A percentile compares a stretch with the other conserved stretches of the same genome.
These are phyloP conservation scores for Pleurotus sapidus DNA, from an alignment of 768 basidiomycete species.

Conservation along the genomic window DNA sequence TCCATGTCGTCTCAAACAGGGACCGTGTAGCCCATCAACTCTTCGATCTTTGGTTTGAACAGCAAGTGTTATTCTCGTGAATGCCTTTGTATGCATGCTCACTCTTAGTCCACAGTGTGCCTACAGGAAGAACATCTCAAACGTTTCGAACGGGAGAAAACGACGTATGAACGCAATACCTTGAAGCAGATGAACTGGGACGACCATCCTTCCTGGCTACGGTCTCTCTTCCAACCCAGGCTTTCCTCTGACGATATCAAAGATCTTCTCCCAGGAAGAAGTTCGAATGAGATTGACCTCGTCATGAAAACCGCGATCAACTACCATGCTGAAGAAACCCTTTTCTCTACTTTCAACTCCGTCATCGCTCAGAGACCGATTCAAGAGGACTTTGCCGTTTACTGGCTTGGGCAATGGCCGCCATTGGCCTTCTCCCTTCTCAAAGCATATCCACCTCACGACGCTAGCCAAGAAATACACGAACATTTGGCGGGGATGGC, in stretches of 20 bases:
- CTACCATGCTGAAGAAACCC: slow-evolving; percentile 54
- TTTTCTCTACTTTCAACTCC: slow-evolving; percentile 48
- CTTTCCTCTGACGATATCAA: slow-evolving; percentile 25
- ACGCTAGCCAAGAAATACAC: slow-evolving; percentile 23
- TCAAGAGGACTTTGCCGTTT: slow-evolving; percentile 21
- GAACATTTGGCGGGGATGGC: slow-evolving; percentile 26
- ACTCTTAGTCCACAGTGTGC: slow-evolving; percentile 29
- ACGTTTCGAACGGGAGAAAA: slow-evolving; percentile 41
- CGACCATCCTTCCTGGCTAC: slow-evolving; percentile 25
- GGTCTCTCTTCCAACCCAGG: slow-evolving; percentile 19
- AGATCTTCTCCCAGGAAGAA: slow-evolving; percentile 20
- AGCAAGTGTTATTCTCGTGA: slow-evolving; percentile 35
- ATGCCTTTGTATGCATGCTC: too few species aligned
- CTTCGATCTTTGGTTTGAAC: slow-evolving; percentile 67
- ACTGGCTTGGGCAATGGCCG: slow-evolving; percentile 50
- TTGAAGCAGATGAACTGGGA: slow-evolving; percentile 39
- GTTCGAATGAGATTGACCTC: slow-evolving; percentile 25
- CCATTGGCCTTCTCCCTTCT: slow-evolving; percentile 53
- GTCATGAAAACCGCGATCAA: slow-evolving; percentile 38
- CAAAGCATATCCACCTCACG: slow-evolving; percentile 43
- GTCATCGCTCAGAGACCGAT: slow-evolving; percentile 29
- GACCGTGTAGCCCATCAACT: slow-evolving; percentile 64
- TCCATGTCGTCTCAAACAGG: slow-evolving; percentile 69
- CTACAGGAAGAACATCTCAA: slow-evolving; percentile 44
- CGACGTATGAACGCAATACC: slow-evolving; percentile 38